Evolutionary conservation across 2,329 filamentous ascomycete species (phyloP), one percentile per base, ranked within the genome.

Genomic region (Aspergillus hiratsukae): DNA sequence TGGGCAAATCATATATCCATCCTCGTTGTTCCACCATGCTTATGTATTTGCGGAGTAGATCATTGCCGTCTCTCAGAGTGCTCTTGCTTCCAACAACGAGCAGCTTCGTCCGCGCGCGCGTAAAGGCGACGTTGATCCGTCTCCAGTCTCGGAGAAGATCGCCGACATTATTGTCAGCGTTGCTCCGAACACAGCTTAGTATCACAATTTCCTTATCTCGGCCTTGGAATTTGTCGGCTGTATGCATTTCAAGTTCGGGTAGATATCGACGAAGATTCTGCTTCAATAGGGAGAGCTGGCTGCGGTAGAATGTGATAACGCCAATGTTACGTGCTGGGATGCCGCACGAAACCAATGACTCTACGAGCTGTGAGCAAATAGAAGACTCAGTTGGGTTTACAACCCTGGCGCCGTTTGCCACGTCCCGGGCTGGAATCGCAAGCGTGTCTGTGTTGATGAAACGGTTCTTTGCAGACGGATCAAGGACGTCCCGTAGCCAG

Each of bases 301-400:
- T 92, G 57, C 94, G 89, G 74, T 99, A 99, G 73, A 97, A 91
- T 17, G 94, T 97, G 78, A 99, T 97, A 63, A 99, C 88, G 49
- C 94, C 94, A 55, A 99, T 91, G 52, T 93, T 88, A 0, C 78
- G 77, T 0, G 88, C 82, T 0, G 89, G 78, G 0, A 97, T 83
- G 27, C 94, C 94, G 1, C 86, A 82, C 0, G 84, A 82, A 50
- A 97, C 80, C 3, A 99, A 82, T 0, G 86, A 82, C 58, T 91
- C 84, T 19, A 97, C 91, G 11, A 97, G 82, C 67, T 97, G 90
- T 0, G 85, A 83, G 17, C 90, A 86, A 19, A 97, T 79, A 1
- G 81, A 83, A 1, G 88, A 89, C 77, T 99, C 94, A n/a, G 86
- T 81, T 0, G 86, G 82, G 70, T 99, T 99, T 58, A 94, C 88